Base-by-base conservation (phyloP, 2,329 filamentous ascomycete species). In the Diaporthe sp. region DNA sequence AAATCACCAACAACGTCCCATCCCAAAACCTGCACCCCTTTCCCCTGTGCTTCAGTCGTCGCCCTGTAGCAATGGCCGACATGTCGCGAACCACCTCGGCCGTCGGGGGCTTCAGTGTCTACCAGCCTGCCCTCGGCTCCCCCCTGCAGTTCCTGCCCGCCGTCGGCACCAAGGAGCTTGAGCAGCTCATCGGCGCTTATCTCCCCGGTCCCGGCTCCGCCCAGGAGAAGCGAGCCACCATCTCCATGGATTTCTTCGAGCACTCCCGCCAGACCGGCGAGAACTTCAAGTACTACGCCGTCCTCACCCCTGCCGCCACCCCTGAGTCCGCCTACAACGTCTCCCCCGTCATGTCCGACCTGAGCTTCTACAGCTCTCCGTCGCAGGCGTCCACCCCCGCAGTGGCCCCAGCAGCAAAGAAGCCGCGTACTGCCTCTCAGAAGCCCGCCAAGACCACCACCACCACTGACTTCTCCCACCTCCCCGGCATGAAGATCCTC, bases 401-500 rank as follows among this genome's bases (percentile, higher is more conserved):
- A 22, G 51, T 51, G 4, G 62, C 68, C 57, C 55, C 39, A 65
- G 44, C 75, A 34, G 31, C 69, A 15, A 80, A 78, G 75, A 82
- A 80, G 77, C 51, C 77, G 9, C 79, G 75, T 58, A 73, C 79
- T 37, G 78, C 81, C 51, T 79, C 82, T 8, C 81, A 81, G 72
- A 83, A 82, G 75, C 44, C 79, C 42, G 62, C 76, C 6, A 69
- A 75, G 15, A 74, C 78, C 62, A 51, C 80, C 34, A 51, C 28
- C 22, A 42, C 80, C 22, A 65, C 22, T 34, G 89, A 91, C 82
- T 88, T 90, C 79, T 87, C 88, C 8, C 84, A 86, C 77, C 82
- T 92, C 28, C 90, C 90, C 10, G 91, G 91, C 71, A 92, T 93
- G 90, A 91, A 91, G 81, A 93, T 93, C 77, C 87, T 93, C 85